phyloP scores from a whole-genome alignment of 2,329 filamentous ascomycete genomes.

The Meredithiella fracta region DNA sequence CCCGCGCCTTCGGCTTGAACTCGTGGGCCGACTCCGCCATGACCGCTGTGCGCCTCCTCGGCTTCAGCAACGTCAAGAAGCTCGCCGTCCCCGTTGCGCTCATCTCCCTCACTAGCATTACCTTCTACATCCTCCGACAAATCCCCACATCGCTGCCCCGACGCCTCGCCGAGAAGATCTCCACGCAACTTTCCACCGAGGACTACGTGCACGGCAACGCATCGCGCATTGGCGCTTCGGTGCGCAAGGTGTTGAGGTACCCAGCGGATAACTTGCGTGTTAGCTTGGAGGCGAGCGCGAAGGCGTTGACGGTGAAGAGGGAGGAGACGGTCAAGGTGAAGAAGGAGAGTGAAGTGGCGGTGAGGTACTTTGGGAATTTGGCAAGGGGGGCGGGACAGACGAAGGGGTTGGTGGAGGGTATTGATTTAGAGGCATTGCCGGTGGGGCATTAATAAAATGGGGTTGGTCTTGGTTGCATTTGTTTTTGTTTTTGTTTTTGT shows the following conservation, averaged over 20 bases:
- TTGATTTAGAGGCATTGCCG: slow-evolving; percentile 40
- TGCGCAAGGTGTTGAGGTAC: slow-evolving; percentile 74
- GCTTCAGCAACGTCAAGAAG: slow-evolving; percentile 63
- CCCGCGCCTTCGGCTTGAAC: slow-evolving; percentile 63
- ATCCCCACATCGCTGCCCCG: slow-evolving; percentile 81
- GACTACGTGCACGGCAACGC: slow-evolving; percentile 91
- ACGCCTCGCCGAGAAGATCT: slow-evolving; percentile 71
- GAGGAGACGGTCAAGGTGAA: slow-evolving; percentile 72
- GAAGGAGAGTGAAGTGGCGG: slow-evolving; percentile 68
- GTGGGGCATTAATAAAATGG: slow-evolving; percentile 17
- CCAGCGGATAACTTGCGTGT: slow-evolving; percentile 77
- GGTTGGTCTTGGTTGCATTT: neutral
- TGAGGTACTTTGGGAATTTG: slow-evolving; percentile 80
- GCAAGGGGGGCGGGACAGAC: slow-evolving; percentile 47
- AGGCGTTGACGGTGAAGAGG: slow-evolving; percentile 61
- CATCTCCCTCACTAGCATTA: slow-evolving; percentile 41
- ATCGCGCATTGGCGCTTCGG: slow-evolving; percentile 64
- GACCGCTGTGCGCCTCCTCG: slow-evolving; percentile 62
- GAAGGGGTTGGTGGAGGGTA: slow-evolving; percentile 30
- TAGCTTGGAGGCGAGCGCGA: slow-evolving; percentile 67
- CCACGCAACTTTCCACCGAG: slow-evolving; percentile 58
- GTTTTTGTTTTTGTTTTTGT: neutral
- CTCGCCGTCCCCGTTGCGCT: slow-evolving; percentile 68
- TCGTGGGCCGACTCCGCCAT: slow-evolving; percentile 82
- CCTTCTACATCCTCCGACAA: slow-evolving; percentile 67